Evolutionary conservation across 2,329 filamentous ascomycete species (phyloP).

Genomic region (Calonectria honghensis): DNA sequence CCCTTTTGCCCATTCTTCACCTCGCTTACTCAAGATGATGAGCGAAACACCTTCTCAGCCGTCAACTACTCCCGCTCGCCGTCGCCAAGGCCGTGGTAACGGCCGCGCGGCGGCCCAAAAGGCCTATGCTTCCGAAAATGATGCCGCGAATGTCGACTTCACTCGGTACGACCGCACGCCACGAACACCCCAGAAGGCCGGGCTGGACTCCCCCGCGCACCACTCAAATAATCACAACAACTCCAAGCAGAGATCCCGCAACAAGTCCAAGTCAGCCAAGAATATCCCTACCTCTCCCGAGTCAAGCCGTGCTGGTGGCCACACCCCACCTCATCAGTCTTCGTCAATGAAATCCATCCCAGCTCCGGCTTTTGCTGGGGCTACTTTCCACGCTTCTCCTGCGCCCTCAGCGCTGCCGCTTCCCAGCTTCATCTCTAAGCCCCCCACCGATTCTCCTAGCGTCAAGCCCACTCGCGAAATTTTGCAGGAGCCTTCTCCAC

Average conservation of each 20-base stretch:
- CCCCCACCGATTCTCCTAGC: conserved; percentile 78
- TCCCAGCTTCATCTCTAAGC: conserved; percentile 88
- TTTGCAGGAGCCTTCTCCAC: conserved; percentile 68
- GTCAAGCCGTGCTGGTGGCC: conserved; percentile 62
- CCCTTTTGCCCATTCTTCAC: conserved; percentile 30
- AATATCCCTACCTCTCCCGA: conserved; percentile 64
- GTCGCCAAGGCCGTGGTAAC: conserved; percentile 64
- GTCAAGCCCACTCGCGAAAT: conserved; percentile 59
- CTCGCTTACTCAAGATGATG: conserved; percentile 52
- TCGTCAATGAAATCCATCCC: conserved; percentile 66
- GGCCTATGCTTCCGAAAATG: conserved; percentile 77
- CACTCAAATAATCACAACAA: conserved; percentile 52
- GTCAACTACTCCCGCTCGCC: conserved; percentile 61
- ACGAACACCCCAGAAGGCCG: conserved; percentile 69
- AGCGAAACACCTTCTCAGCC: conserved; percentile 58
- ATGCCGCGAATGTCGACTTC: conserved; percentile 60
- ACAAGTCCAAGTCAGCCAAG: conserved; percentile 58
- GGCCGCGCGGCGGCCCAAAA: conserved; percentile 67
- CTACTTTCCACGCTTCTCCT: conserved; percentile 95
- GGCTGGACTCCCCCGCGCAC: conserved; percentile 60
- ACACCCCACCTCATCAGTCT: conserved; percentile 66
- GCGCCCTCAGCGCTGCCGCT: conserved; percentile 93
- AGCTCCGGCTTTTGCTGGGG: conserved; percentile 86
- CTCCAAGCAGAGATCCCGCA: conserved; percentile 57
- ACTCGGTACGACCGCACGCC: conserved; percentile 60